phyloP scores from a whole-genome alignment of 2,329 filamentous ascomycete genomes.

The Fusarium buxicola region DNA sequence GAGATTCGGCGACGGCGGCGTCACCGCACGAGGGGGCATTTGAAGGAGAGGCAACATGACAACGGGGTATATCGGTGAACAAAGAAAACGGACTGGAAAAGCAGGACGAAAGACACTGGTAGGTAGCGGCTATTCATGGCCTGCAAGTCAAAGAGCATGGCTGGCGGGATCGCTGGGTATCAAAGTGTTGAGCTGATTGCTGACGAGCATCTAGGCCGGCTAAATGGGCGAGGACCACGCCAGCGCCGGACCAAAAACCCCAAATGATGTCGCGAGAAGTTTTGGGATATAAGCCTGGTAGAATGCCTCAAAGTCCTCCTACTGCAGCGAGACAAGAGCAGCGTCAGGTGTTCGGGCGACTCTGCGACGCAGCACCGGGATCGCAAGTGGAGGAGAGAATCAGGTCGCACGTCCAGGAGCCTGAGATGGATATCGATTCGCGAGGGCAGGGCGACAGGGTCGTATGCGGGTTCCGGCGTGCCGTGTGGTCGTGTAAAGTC shows the following conservation, averaged over 20 bases:
- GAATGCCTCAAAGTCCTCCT: not conserved
- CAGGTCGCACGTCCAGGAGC: constrained; percentile 35
- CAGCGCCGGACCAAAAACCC: constrained; percentile 35
- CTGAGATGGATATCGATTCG: constrained; percentile 14
- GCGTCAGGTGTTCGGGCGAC: constrained; percentile 7
- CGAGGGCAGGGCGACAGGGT: constrained; percentile 6
- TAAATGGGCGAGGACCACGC: constrained; percentile 42
- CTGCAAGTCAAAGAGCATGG: constrained; percentile 56
- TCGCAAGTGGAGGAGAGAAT: constrained; percentile 27
- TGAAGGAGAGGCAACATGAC: constrained; percentile 65
- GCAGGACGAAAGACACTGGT: constrained; percentile 45
- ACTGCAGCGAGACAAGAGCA: constrained; percentile 3
- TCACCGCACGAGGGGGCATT: constrained; percentile 64
- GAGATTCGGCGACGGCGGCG: constrained; percentile 54
- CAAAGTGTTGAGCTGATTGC: constrained; percentile 36
- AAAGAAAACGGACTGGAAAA: constrained; percentile 42
- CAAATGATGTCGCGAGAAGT: constrained; percentile 15
- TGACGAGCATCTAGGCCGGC: constrained; percentile 56
- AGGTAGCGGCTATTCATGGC: constrained; percentile 54
- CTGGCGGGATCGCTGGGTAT: constrained; percentile 35
- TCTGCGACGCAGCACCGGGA: constrained; percentile 24
- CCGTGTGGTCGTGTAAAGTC: constrained; percentile 1
- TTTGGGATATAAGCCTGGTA: constrained; percentile 13
- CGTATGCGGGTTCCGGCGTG: not conserved
- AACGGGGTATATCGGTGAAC: constrained; percentile 43